A percentile compares a stretch with the other conserved stretches of the same genome.
These are phyloP conservation scores for Lanmaoa rubissima DNA, from an alignment of 768 basidiomycete genomes.

Conservation along the genomic window DNA sequence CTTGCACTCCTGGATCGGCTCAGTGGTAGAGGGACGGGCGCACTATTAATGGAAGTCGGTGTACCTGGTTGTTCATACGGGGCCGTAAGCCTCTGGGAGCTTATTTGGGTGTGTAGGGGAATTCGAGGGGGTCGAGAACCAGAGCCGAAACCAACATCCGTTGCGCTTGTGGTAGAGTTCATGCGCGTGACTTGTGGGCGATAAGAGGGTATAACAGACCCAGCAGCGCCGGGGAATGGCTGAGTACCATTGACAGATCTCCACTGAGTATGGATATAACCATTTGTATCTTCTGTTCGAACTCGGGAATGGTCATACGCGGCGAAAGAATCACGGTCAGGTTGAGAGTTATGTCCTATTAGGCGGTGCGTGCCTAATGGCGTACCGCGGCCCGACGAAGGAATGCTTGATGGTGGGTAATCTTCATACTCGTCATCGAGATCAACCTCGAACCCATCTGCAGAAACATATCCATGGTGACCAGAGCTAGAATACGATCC, in stretches of 20 bases:
- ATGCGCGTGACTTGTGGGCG: slow-evolving; percentile 50
- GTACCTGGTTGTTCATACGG: slow-evolving; percentile 48
- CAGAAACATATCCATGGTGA: slow-evolving; percentile 44
- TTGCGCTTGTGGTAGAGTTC: slow-evolving; percentile 43
- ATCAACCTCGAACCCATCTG: slow-evolving; percentile 73
- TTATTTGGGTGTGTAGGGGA: slow-evolving; percentile 64
- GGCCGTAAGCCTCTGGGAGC: slow-evolving; percentile 56
- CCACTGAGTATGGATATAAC: slow-evolving; percentile 65
- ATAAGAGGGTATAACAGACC: slow-evolving; percentile 23
- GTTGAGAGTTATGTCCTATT: slow-evolving; percentile 56
- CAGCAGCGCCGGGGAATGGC: slow-evolving; percentile 30
- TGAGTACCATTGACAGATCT: slow-evolving; percentile 46
- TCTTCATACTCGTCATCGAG: slow-evolving; percentile 78
- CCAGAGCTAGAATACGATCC: slow-evolving; percentile 28
- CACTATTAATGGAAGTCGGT: slow-evolving; percentile 33
- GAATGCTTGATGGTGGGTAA: slow-evolving; percentile 49
- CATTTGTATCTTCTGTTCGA: slow-evolving; percentile 66
- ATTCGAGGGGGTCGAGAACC: slow-evolving; percentile 42
- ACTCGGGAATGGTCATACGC: slow-evolving; percentile 58
- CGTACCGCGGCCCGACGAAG: slow-evolving; percentile 70
- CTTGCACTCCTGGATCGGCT: slow-evolving; percentile 75
- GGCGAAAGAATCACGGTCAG: slow-evolving; percentile 50
- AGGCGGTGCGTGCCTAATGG: slow-evolving; percentile 61
- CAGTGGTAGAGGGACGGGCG: slow-evolving; percentile 31
- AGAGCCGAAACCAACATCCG: slow-evolving; percentile 37